A percentile compares a stretch with the other conserved stretches of the same genome.
These are phyloP conservation scores for Lepiota venenata DNA, from an alignment of 768 basidiomycete genomes.

Conservation along the genomic window DNA sequence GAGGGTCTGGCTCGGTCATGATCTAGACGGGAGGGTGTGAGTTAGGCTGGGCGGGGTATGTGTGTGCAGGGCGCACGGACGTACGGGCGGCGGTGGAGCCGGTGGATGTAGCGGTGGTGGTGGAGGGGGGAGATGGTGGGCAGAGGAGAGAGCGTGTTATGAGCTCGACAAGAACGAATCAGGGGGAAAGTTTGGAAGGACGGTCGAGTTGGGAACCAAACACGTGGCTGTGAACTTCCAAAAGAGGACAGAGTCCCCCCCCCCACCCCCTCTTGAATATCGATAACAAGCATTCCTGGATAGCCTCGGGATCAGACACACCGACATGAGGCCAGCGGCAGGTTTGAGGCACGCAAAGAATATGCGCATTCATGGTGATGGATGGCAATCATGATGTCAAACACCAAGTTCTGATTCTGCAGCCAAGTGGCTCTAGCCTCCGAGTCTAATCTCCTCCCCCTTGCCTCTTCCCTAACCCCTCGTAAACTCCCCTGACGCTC, in stretches of 20 bases:
- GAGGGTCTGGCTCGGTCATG: constrained; percentile 46
- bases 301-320: too few relatives aligned
- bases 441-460: not conserved
- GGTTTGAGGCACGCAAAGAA: too few relatives aligned
- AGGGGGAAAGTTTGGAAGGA: constrained; percentile 6
- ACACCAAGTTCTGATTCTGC: constrained; percentile 1
- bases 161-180: constrained; percentile 4
- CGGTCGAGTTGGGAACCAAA: constrained; percentile 9
- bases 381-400: constrained; percentile 9
- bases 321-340: too few relatives aligned
- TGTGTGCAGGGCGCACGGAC: not conserved
- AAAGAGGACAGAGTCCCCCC: not conserved
- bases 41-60: not conserved
- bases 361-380: not conserved
- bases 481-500: constrained; percentile 22
- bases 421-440: not conserved
- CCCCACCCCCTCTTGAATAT: not conserved
- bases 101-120: not conserved
- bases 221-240: constrained; percentile 10
- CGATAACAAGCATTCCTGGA: constrained; percentile 1
- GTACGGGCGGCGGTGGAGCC: not conserved
- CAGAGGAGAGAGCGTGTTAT: not conserved
- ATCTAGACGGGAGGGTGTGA: constrained; percentile 11
- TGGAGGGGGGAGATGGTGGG: not conserved
- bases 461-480: constrained; percentile 16